These are phyloP conservation scores for Spiraea crenata DNA, from an alignment of 331 rosid species.

Conservation along the genomic window DNA sequence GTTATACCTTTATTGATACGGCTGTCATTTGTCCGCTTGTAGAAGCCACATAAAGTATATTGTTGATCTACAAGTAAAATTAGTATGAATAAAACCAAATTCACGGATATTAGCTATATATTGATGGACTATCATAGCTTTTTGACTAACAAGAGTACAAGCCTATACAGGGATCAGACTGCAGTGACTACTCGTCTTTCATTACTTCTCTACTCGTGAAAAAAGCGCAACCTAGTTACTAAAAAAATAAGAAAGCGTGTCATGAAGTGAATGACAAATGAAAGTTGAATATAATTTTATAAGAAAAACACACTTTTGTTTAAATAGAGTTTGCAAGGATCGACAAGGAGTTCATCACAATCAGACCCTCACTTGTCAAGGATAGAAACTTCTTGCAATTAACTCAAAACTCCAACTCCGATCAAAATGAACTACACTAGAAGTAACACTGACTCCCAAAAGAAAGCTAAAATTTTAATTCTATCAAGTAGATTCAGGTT, in stretches of 20 bases:
- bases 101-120: background rate
- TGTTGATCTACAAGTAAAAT: conserved; percentile 48
- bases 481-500: background rate
- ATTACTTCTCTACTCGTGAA: background rate
- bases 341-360: no score
- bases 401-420: no score
- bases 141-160: background rate
- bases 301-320: no score
- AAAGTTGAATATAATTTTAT: no score
- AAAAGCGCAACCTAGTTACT: background rate
- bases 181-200: background rate
- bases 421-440: no score
- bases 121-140: no score
- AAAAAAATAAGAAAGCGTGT: no score
- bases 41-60: conserved; percentile 78
- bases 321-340: no score
- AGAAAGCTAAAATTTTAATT: background rate
- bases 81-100: background rate
- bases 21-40: conserved; percentile 77
- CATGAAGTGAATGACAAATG: no score
- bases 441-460: background rate
- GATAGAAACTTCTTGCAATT: no score
- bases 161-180: background rate
- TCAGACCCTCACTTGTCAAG: no score
- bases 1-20: conserved; percentile 47